These are phyloP conservation scores for Lachancea sp. DNA, from an alignment of 805 yeast genomes.

Conservation along the genomic window DNA sequence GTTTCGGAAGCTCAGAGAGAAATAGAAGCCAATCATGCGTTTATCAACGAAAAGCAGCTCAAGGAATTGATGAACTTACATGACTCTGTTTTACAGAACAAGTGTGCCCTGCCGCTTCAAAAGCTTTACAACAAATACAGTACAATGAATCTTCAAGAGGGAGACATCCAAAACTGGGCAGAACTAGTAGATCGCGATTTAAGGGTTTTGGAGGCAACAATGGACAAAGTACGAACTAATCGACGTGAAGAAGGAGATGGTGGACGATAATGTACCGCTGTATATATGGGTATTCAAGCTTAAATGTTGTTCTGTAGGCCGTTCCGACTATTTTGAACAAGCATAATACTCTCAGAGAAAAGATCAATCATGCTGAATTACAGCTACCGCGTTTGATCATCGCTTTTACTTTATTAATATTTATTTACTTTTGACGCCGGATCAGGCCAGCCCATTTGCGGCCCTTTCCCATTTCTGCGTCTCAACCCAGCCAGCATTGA, in stretches of 20 bases:
- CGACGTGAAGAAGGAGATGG: constrained; percentile 8
- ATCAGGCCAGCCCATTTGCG: constrained; percentile 30
- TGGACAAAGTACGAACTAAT: constrained; percentile 33
- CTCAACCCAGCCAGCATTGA: constrained; percentile 81
- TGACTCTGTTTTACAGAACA: constrained; percentile 23
- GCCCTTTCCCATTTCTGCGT: constrained; percentile 67
- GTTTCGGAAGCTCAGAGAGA: constrained; percentile 20
- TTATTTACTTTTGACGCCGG: neutral
- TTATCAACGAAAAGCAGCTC: constrained; percentile 25
- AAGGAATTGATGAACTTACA: constrained; percentile 24
- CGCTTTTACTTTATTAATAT: neutral
- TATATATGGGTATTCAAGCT: neutral
- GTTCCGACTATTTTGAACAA: no score
- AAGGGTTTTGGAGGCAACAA: constrained; percentile 59
- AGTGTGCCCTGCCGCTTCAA: constrained; percentile 21
- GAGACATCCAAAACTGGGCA: constrained; percentile 47
- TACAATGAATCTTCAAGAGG: constrained; percentile 20
- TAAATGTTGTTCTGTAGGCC: no score
- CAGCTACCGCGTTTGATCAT: neutral
- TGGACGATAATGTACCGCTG: neutral
- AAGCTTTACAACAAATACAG: constrained; percentile 20
- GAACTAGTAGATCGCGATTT: constrained; percentile 69
- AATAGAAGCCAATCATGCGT: constrained; percentile 24
- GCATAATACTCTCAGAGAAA: no score
- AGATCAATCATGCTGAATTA: no score